phyloP scores from a whole-genome alignment of 2,329 filamentous ascomycete species.

The Microcyclospora pomicola region DNA sequence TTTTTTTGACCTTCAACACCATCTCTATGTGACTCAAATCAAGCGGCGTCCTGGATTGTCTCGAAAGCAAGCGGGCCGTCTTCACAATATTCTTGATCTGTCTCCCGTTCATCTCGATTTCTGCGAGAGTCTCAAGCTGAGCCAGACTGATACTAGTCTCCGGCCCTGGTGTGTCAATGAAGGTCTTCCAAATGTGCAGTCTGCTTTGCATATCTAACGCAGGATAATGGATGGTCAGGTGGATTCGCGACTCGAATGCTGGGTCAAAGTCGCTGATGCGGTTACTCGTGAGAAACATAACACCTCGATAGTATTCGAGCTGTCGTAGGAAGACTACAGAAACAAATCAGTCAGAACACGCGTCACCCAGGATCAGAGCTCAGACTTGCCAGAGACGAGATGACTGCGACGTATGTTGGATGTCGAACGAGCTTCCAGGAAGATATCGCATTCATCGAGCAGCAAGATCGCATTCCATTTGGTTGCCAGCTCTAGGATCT shows the following conservation, averaged over 20 bases:
- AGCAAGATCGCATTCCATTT: conserved; percentile 40
- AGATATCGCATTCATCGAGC: conserved; percentile 37
- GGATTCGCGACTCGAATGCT: conserved; percentile 27
- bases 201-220: conserved; percentile 4
- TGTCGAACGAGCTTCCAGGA: conserved; percentile 41
- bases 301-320: conserved; percentile 26
- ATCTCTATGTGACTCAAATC: conserved; percentile 19
- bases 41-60: conserved; percentile 12
- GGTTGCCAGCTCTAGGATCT: conserved; percentile 32
- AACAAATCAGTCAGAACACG: background rate
- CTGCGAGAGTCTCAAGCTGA: conserved; percentile 19
- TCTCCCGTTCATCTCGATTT: conserved; percentile 25
- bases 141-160: conserved; percentile 17
- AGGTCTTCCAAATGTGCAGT: conserved; percentile 12
- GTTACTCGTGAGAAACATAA: conserved; percentile 35
- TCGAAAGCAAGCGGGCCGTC: conserved; percentile 25
- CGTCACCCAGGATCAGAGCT: background rate
- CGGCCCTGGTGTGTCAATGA: conserved; percentile 7
- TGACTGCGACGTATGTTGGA: conserved; percentile 73
- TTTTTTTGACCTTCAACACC: conserved; percentile 22
- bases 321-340: conserved; percentile 21
- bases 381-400: conserved; percentile 46
- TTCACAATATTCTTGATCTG: conserved; percentile 32
- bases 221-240: conserved; percentile 15
- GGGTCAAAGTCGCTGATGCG: conserved; percentile 22